Evolutionary conservation across 345 rosid genomes (phyloP).

Genomic region (Zanthoxylum bungeanum): DNA sequence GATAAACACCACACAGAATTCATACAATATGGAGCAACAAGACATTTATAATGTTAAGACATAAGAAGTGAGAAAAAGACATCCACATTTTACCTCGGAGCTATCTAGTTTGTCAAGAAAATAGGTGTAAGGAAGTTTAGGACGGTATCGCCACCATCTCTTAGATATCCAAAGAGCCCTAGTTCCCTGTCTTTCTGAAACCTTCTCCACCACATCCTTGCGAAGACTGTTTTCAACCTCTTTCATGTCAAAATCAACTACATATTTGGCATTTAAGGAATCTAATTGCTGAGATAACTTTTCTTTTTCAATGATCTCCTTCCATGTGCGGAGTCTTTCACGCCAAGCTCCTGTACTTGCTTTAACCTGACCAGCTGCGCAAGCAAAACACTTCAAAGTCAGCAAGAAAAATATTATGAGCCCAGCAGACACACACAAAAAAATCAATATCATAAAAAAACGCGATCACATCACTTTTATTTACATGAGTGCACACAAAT

Average conservation of each 20-base stretch:
- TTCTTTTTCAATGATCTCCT: slow-evolving; percentile 64
- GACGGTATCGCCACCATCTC: slow-evolving; percentile 99
- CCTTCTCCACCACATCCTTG: slow-evolving; percentile 65
- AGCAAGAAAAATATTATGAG: background rate
- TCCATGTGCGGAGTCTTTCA: slow-evolving; percentile 72
- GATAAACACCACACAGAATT: background rate
- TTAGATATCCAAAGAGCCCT: slow-evolving; percentile 94
- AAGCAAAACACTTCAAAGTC: slow-evolving; percentile 13
- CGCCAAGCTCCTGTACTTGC: slow-evolving; percentile 59
- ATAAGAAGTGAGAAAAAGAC: background rate
- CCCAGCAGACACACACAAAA: background rate
- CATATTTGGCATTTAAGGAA: slow-evolving; percentile 64
- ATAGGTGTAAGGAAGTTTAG: slow-evolving; percentile 85
- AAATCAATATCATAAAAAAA: background rate
- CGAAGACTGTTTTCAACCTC: slow-evolving; percentile 95
- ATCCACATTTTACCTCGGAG: slow-evolving; percentile 58
- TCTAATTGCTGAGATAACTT: slow-evolving; percentile 60
- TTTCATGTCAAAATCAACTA: slow-evolving; percentile 95
- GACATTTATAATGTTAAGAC: slow-evolving; percentile 2
- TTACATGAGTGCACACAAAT: slow-evolving; percentile 13
- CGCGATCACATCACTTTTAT: background rate
- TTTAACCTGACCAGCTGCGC: slow-evolving; percentile 42
- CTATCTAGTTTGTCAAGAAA: slow-evolving; percentile 89
- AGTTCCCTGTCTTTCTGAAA: slow-evolving; percentile 55
- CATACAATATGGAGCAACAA: background rate